These are phyloP conservation scores for Leptographium wingfieldii DNA, from an alignment of 2,329 filamentous ascomycete genomes.

Conservation along the genomic window DNA sequence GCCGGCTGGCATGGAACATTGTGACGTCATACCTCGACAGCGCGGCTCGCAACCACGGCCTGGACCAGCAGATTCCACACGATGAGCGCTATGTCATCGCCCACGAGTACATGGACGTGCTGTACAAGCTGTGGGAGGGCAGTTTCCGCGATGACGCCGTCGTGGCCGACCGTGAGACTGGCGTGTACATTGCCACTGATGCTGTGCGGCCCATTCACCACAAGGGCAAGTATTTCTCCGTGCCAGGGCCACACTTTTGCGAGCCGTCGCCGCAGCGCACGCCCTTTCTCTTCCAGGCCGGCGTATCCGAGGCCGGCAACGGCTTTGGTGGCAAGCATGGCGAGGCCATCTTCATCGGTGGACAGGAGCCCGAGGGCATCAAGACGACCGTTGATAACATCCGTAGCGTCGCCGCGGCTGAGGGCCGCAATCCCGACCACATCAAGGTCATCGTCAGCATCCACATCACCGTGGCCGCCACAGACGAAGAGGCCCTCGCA, in stretches of 20 bases:
- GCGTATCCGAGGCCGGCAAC: constrained; percentile 12
- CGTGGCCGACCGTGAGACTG: background rate
- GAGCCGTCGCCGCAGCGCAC: constrained; percentile 9
- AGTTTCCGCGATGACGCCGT: constrained; percentile 5
- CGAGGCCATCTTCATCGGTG: constrained; percentile 13
- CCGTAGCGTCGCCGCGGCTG: constrained; percentile 5
- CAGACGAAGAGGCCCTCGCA: constrained; percentile 11
- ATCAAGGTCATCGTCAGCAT: constrained; percentile 13
- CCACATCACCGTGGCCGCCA: constrained; percentile 10
- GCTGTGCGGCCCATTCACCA: constrained; percentile 5
- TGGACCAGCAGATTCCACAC: constrained; percentile 9
- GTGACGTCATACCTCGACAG: constrained; percentile 12
- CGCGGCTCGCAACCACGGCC: constrained; percentile 10
- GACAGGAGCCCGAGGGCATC: constrained; percentile 8
- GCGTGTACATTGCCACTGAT: background rate
- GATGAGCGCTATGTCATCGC: constrained; percentile 13
- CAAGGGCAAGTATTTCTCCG: constrained; percentile 2
- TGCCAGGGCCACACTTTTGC: background rate
- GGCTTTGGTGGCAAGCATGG: constrained; percentile 13
- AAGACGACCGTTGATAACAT: constrained; percentile 4
- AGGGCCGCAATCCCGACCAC: constrained; percentile 10
- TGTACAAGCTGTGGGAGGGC: constrained; percentile 12
- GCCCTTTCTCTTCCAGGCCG: constrained; percentile 14
- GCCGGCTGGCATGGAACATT: constrained; percentile 12
- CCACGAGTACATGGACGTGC: constrained; percentile 13